A percentile compares a stretch with the other conserved stretches of the same genome.
Evolutionary conservation across 805 yeast species (phyloP).

Genomic region (Komagataella mondaviorum): DNA sequence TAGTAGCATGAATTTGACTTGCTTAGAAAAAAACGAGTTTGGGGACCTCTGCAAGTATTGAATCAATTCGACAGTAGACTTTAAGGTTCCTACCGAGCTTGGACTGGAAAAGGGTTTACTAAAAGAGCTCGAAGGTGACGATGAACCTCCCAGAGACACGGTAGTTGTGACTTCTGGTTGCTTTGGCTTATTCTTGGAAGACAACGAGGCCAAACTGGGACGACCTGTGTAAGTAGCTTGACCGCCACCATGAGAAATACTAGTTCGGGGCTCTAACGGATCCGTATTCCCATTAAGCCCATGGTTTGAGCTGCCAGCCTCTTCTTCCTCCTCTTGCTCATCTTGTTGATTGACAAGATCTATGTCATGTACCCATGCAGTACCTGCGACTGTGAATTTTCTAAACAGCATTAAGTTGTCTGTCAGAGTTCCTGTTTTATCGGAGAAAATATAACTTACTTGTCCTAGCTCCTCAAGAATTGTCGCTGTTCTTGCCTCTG

Average conservation of each 20-base stretch:
- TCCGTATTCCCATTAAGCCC: not conserved
- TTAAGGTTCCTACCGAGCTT: constrained; percentile 20
- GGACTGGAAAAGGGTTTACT: not conserved
- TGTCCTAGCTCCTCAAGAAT: constrained; percentile 95
- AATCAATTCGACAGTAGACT: constrained; percentile 54
- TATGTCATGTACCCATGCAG: constrained; percentile 77
- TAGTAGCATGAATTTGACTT: constrained; percentile 68
- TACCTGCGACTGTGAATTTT: constrained; percentile 77
- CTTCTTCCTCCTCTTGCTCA: constrained; percentile 6
- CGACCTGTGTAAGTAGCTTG: not conserved
- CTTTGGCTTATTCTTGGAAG: not conserved
- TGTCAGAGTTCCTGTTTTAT: constrained; percentile 94
- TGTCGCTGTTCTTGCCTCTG: constrained; percentile 91
- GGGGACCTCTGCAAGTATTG: constrained; percentile 64
- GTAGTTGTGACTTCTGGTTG: not conserved
- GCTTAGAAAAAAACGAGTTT: constrained; percentile 48
- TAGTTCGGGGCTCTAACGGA: constrained; percentile 14
- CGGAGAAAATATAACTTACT: constrained; percentile 88
- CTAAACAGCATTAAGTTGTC: constrained; percentile 90
- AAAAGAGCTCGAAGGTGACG: not conserved
- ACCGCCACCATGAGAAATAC: not conserved
- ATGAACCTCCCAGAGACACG: not conserved
- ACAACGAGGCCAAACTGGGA: not conserved
- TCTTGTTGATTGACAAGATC: constrained; percentile 25
- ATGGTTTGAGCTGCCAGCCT: not conserved